Base-by-base conservation (phyloP, 2,329 filamentous ascomycete species). In the Colletotrichum sp. region DNA sequence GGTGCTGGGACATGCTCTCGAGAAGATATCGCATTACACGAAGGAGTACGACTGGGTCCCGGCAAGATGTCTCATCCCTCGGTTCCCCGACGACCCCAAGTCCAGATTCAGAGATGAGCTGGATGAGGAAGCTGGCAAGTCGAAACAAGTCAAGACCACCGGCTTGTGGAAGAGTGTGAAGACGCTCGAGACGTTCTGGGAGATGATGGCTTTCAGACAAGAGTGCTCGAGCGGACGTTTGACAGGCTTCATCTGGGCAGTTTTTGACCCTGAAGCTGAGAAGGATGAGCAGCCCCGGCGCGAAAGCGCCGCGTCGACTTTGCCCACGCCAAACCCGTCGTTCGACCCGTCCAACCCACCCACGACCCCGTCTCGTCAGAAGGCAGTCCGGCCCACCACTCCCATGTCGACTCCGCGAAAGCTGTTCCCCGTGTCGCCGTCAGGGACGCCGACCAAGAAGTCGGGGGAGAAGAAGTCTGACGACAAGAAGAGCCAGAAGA, bases 171-270 rank as follows among this genome's bases (percentile, higher is more conserved):
- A 93, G 82, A 96, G 94, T 76, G 93, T 98, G 28, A 93, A 90
- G 82, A 94, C 92, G 0, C 87, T 99, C 55, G 95, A 96, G n/a
- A 93, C 96, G 79, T 99, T 99, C 81, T 99, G 97, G 97, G 97
- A 99, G 77, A 94, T 98, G 90, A 99, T 99, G 96, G 94, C 96
- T 0, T 99, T 95, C 82, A 90, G 97, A 72, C 97, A 99, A 83
- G 97, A 99, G 82, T 99, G 97, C 82, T 98, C 96, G 1, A 95
- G 96, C 39, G 98, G 97, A 0, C 90, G 96, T 21, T 89, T 98
- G 81, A 98, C 98, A 0, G 98, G 98, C 0, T 99, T 99, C 79
- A 89, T 99, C 30, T 99, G 98, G 96, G 87, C 98, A 30, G 93
- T 98, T 0, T 94, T 98, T 78, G 93, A 95, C 39, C 89, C 92